Evolutionary conservation across 106 monocot genomes (phyloP).

Genomic region (Dioscorea zingiberensis): DNA sequence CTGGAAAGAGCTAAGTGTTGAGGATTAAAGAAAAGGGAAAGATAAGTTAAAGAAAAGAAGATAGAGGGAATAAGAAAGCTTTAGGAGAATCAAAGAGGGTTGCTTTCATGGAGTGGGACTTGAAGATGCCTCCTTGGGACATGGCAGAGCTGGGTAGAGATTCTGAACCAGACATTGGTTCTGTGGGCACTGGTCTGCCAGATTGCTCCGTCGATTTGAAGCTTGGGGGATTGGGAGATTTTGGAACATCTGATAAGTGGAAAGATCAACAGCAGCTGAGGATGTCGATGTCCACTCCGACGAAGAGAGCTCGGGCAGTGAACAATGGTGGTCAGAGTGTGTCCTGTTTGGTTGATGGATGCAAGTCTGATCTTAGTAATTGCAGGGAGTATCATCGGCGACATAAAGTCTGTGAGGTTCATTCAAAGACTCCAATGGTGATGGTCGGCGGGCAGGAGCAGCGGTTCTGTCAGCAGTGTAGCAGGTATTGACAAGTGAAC

Average conservation of each 20-base stretch:
- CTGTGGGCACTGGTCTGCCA: neutral
- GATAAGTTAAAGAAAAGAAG: constrained; percentile 1
- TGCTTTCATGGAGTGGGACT: constrained; percentile 62
- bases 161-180: neutral
- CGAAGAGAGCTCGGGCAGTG: constrained; percentile 32
- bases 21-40: neutral
- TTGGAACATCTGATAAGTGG: constrained; percentile 10
- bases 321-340: constrained; percentile 15
- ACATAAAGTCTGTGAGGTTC: constrained; percentile 75
- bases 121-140: constrained; percentile 53
- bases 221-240: constrained; percentile 38
- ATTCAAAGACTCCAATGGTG: constrained; percentile 70
- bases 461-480: constrained; percentile 83
- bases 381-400: constrained; percentile 68
- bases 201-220: constrained; percentile 58
- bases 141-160: constrained; percentile 22
- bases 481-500: constrained; percentile 36
- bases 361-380: constrained; percentile 53
- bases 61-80: neutral
- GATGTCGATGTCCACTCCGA: constrained; percentile 11
- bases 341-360: constrained; percentile 54
- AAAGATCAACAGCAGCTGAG: neutral
- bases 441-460: constrained; percentile 50
- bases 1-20: neutral
- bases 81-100: constrained; percentile 2